A percentile compares a stretch with the other conserved stretches of the same genome.
phyloP scores from a whole-genome alignment of 2,329 filamentous ascomycete species.

The Pseudovirgaria hyperparasitica region DNA sequence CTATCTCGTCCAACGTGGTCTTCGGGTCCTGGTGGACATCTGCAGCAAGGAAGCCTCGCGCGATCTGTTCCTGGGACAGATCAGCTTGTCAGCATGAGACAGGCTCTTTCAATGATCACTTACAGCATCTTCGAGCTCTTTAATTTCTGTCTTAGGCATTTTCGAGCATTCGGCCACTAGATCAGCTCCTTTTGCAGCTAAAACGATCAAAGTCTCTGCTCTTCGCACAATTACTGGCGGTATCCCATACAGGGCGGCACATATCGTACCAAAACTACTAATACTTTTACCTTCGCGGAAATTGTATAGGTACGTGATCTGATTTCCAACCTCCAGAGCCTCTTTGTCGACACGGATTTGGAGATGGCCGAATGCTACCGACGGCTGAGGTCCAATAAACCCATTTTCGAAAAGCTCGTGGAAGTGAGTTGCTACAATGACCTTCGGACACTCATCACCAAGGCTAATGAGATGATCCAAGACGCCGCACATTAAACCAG shows the following conservation, averaged over 20 bases:
- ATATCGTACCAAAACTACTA: slow-evolving; percentile 74
- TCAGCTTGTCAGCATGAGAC: slow-evolving; percentile 2
- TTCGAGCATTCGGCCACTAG: slow-evolving; percentile 59
- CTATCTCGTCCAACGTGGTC: slow-evolving; percentile 23
- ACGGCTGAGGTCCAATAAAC: slow-evolving; percentile 38
- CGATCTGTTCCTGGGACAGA: slow-evolving; percentile 25
- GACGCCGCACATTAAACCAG: slow-evolving; percentile 49
- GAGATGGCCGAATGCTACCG: slow-evolving; percentile 57
- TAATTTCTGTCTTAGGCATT: slow-evolving; percentile 49
- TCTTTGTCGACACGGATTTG: slow-evolving; percentile 49
- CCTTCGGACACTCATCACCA: slow-evolving; percentile 40
- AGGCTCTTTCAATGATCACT: slow-evolving; percentile 9
- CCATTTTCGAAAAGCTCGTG: slow-evolving; percentile 61
- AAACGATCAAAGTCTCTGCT: slow-evolving; percentile 58
- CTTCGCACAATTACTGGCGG: slow-evolving; percentile 57
- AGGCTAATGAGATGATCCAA: slow-evolving; percentile 43
- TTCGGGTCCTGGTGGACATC: slow-evolving; percentile 23
- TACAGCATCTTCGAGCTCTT: slow-evolving; percentile 56
- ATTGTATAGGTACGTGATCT: slow-evolving; percentile 65
- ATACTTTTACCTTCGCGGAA: slow-evolving; percentile 52
- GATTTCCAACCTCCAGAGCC: slow-evolving; percentile 41
- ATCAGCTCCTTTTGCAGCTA: slow-evolving; percentile 62
- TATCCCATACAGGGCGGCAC: slow-evolving; percentile 79
- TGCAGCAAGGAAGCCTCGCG: slow-evolving; percentile 28
- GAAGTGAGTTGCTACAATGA: slow-evolving; percentile 51